phyloP scores from a whole-genome alignment of 805 yeast species.

The Nakazawaea ishiwadae region DNA sequence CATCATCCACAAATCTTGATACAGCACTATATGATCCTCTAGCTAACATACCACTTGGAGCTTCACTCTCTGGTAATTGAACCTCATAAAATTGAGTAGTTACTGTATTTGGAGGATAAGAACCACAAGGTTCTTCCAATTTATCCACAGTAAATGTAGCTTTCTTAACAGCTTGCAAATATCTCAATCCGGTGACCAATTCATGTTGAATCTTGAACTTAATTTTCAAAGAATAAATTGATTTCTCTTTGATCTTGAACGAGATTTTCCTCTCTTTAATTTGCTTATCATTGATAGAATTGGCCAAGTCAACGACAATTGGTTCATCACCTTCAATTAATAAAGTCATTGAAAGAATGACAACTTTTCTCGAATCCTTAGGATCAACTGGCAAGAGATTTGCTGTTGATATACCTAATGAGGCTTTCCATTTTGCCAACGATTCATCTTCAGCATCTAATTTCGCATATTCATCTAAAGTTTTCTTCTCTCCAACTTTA shows the following conservation, averaged over 20 bases:
- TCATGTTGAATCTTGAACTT: constrained; percentile 85
- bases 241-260: constrained; percentile 73
- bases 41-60: constrained; percentile 86
- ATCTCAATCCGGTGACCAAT: constrained; percentile 85
- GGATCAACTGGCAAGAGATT: constrained; percentile 57
- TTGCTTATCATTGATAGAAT: constrained; percentile 49
- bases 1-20: constrained; percentile 85
- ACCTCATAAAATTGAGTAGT: constrained; percentile 76
- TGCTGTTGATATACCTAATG: constrained; percentile 66
- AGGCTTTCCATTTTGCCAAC: constrained; percentile 85
- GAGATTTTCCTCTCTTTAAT: constrained; percentile 51
- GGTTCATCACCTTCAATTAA: constrained; percentile 65
- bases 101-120: constrained; percentile 83
- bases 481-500: constrained; percentile 64
- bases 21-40: constrained; percentile 81
- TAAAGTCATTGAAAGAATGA: constrained; percentile 71
- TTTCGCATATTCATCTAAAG: constrained; percentile 75
- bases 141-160: constrained; percentile 86
- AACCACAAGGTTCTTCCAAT: constrained; percentile 83
- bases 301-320: constrained; percentile 64
- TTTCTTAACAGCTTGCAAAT: constrained; percentile 79
- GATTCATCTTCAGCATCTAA: constrained; percentile 90
- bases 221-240: constrained; percentile 66
- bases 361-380: constrained; percentile 74
- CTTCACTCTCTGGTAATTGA: constrained; percentile 71